Conservation (phyloP, 345 rosid genomes). For the Odontarrhena argentea region DNA sequence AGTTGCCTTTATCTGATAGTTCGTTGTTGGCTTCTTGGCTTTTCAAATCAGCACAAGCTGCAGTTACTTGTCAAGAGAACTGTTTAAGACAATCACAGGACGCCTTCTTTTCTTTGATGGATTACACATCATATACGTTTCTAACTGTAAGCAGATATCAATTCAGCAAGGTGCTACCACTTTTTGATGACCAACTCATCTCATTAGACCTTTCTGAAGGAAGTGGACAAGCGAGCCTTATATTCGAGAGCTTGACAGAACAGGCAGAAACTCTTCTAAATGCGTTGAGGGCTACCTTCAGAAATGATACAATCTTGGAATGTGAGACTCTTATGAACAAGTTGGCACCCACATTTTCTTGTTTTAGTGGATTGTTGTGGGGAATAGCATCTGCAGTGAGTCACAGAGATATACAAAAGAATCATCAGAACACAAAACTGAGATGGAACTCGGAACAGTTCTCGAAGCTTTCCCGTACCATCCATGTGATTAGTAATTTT, state of each 20-base stretch:
- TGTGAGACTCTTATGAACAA: slow-evolving; percentile 45
- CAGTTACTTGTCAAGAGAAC: slow-evolving; percentile 41
- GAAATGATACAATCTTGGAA: slow-evolving; percentile 39
- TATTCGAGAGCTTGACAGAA: slow-evolving; percentile 59
- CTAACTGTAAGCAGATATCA: slow-evolving; percentile 54
- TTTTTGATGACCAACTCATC: slow-evolving; percentile 35
- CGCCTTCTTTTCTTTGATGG: slow-evolving; percentile 62
- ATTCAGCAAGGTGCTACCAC: slow-evolving; percentile 40
- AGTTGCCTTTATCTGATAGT: slow-evolving; percentile 50
- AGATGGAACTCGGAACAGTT: slow-evolving; percentile 47
- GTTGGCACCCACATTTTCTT: slow-evolving; percentile 56
- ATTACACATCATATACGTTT: slow-evolving; percentile 72
- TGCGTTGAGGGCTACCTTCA: slow-evolving; percentile 46
- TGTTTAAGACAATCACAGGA: slow-evolving; percentile 40
- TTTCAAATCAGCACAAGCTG: slow-evolving; percentile 60
- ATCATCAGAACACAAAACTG: slow-evolving; percentile 45
- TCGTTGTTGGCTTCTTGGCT: slow-evolving; percentile 64
- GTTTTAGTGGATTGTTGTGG: slow-evolving; percentile 82
- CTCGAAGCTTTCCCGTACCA: slow-evolving; percentile 43
- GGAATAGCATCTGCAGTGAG: slow-evolving; percentile 69
- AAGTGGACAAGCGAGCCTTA: slow-evolving; percentile 46
- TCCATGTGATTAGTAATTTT: slow-evolving; percentile 51
- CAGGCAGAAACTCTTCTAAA: slow-evolving; percentile 52
- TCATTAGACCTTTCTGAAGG: slow-evolving; percentile 45
- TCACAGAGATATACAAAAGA: slow-evolving; percentile 42